Evolutionary conservation across 2,329 filamentous ascomycete species (phyloP), one percentile per base, ranked within the genome.

Genomic region (Fusarium sp.): DNA sequence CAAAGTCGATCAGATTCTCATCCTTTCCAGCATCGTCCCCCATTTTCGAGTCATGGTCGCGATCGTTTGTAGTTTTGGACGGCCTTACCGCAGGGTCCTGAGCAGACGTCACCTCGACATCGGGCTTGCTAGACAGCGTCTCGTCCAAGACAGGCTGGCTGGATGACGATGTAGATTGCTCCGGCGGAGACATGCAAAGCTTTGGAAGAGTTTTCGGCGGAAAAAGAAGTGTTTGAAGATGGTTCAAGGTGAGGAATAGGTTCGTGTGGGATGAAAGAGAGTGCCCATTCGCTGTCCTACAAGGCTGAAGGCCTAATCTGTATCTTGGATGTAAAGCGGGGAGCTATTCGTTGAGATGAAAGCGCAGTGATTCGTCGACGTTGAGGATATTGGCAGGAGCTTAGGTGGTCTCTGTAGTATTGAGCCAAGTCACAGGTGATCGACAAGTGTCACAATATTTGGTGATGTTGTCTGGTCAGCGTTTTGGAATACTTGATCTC

Each of bases 161-260:
- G 59, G 68, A 64, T 60, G 65, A 69, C 73, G 69, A 61, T 51
- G 71, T 59, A 58, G 74, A 70, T 40, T 68, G 67, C 67, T 77
- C 76, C 55, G 75, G 75, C 63, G 76, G 76, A 76, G 77, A 79
- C 77, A 79, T 79, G 69, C 77, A 78, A 73, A 62, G 68, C 43
- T 70, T 68, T 55, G 51, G 45, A 42, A 38, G 34, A 21, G 55
- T 61, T 52, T 17, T 19, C 43, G 46, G 32, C 14, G 34, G 44
- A 49, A 45, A 20, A 52, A 32, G 23, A 44, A 34, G 36, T 19
- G 14, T 34, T 52, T 32, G 28, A 38, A 34, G 15, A 42, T 52
- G 40, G 40, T 26, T 61, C 49, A 61, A 43, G 64, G 59, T 39
- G 55, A 66, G 49, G 51, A 58, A 53, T 47, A 44, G 56, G 44